These are phyloP conservation scores for Gyrodon lividus DNA, from an alignment of 768 basidiomycete species.

Conservation along the genomic window DNA sequence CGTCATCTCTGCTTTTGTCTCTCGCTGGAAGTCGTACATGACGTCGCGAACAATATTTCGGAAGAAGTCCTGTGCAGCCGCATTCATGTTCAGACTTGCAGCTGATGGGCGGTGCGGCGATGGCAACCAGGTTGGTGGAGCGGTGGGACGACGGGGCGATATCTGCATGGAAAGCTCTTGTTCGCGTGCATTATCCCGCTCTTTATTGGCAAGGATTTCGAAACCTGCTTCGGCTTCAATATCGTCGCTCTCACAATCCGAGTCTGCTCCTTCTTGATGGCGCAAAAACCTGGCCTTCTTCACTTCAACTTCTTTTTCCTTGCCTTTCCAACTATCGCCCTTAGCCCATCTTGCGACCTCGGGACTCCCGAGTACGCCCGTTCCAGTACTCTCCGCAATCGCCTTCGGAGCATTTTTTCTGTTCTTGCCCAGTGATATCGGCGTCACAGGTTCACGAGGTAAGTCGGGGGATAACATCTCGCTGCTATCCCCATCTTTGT, in stretches of 20 bases:
- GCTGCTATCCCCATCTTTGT: slow-evolving; percentile 10
- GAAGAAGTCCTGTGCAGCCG: slow-evolving; percentile 53
- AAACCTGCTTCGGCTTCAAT: slow-evolving; percentile 3
- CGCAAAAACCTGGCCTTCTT: slow-evolving; percentile 49
- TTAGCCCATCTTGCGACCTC: slow-evolving; percentile 54
- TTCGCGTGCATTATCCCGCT: slow-evolving; percentile 21
- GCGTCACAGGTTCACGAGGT: slow-evolving; percentile 33
- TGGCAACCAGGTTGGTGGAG: slow-evolving; percentile 36
- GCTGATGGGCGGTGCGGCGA: slow-evolving; percentile 38
- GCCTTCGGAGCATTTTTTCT: slow-evolving; percentile 10
- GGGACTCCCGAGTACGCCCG: slow-evolving; percentile 46
- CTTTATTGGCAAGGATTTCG: slow-evolving; percentile 2
- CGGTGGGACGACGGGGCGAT: slow-evolving; percentile 49
- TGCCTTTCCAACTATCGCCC: slow-evolving; percentile 36
- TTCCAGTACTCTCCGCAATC: slow-evolving; percentile 5
- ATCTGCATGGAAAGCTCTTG: slow-evolving; percentile 53
- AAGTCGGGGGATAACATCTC: slow-evolving; percentile 32
- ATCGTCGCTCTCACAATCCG: slow-evolving; percentile 18
- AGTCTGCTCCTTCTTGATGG: slow-evolving; percentile 23
- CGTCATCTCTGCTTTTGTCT: slow-evolving; percentile 69
- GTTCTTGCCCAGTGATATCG: slow-evolving; percentile 27
- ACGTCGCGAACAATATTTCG: slow-evolving; percentile 66
- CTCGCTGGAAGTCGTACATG: slow-evolving; percentile 70
- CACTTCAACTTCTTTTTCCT: slow-evolving; percentile 24
- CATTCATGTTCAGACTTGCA: slow-evolving; percentile 27